Evolutionary conservation across 805 yeast species (phyloP), one percentile per base, ranked within the genome.

Genomic region (Metschnikowia orientalis): DNA sequence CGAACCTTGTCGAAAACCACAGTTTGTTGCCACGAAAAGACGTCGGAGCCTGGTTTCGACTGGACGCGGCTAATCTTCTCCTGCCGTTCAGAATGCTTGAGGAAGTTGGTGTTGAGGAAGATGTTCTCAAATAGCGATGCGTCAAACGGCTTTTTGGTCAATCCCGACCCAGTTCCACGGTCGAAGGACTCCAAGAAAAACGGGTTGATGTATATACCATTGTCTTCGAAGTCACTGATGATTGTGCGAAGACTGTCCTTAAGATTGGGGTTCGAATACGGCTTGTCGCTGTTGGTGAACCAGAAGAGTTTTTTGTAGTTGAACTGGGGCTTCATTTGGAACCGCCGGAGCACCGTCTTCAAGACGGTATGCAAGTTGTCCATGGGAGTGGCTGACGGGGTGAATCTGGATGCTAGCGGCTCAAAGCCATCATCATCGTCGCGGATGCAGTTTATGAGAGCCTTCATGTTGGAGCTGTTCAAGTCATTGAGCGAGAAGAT

Each of bases 241-340:
- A 79, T 62, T 12, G 72, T 73, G 43, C 79, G 70, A 15, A 85
- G 59, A 5, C 73, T 60, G 28, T 63, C 64, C 45, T 69, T 70
- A 3, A 65, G 58, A 10, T 68, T 62, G 6, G 61, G 47, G 6
- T 61, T 60, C 33, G 65, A 63, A 41, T 60, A 71, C 0, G 96
- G 97, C 28, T 57, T 57, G 44, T 82, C 92, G 51, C 81, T 77
- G 51, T 80, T 82, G 0, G 95, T 85, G 48, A 88, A 75, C 50
- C 87, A 59, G 42, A 86, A 71, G 3, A 85, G 57, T 46, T 81
- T 78, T 43, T 73, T 75, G 26, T 68, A 69, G 30, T 75, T 74
- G 52, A 69, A 80, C 17, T 44, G 49, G 24, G 69, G 73, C 22
- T 61, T 52, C 10, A 61, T 49, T 35, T 50, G 50, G 40, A 82